A percentile compares a stretch with the other conserved stretches of the same genome.
Conservation (phyloP, 2,329 filamentous ascomycete genomes). For the Kalmusia sp. region DNA sequence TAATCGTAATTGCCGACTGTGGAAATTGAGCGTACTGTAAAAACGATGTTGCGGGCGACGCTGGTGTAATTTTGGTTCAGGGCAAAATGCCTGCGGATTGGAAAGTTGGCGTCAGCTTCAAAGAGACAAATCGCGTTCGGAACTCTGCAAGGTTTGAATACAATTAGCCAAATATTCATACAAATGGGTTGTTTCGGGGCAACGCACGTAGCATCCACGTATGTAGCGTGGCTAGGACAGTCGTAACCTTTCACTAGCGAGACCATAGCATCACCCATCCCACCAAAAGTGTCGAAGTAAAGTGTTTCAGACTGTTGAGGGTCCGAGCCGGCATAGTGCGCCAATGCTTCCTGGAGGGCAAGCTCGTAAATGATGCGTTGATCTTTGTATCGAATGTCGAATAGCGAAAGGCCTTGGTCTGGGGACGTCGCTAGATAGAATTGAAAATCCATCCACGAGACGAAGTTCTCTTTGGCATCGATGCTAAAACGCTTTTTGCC, state of each 20-base stretch:
- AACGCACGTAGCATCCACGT: constrained; percentile 51
- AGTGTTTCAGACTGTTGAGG: constrained; percentile 55
- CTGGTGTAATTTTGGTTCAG: constrained; percentile 29
- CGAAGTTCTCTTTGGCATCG: constrained; percentile 53
- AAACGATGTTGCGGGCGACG: constrained; percentile 40
- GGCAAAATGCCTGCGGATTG: constrained; percentile 39
- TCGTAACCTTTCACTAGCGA: constrained; percentile 59
- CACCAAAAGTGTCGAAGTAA: constrained; percentile 58
- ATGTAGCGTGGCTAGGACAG: constrained; percentile 60
- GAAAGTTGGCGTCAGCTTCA: constrained; percentile 33
- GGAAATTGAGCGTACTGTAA: constrained; percentile 56
- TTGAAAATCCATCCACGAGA: constrained; percentile 60
- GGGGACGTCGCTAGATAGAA: constrained; percentile 61
- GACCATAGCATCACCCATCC: constrained; percentile 54
- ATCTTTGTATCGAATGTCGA: constrained; percentile 63
- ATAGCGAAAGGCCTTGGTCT: constrained; percentile 58
- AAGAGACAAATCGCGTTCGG: constrained; percentile 58
- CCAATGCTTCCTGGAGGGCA: constrained; percentile 61
- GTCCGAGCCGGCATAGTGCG: constrained; percentile 60
- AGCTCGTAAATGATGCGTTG: constrained; percentile 64
- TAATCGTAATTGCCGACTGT: constrained; percentile 55
- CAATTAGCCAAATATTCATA: not conserved
- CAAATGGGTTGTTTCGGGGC: not conserved
- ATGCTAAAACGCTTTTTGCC: constrained; percentile 52
- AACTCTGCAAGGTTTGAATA: constrained; percentile 23